Base-by-base conservation (phyloP, 495 filamentous ascomycete genomes). In the Rhypophila decipiens region DNA sequence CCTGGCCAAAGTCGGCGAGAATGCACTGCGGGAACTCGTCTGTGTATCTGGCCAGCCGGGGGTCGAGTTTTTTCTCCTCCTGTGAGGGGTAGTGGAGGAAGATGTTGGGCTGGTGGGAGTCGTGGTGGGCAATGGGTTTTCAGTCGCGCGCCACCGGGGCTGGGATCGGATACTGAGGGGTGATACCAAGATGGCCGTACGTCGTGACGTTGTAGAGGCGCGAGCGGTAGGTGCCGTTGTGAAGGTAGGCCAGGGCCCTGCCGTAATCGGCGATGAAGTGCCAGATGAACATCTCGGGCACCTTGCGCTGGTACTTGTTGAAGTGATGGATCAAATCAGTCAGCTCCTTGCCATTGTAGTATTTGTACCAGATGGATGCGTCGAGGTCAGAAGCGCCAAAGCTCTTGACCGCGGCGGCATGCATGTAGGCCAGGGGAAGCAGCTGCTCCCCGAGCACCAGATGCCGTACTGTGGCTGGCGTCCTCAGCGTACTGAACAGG, bases 211-310 rank as follows among this genome's bases (percentile, higher is more conserved):
- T 17, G 2, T 9, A 11, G 4, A 11, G 20, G 7, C 21, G 2
- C 27, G 27, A 31, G 7, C 27, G 27, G 13, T 31, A 31, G 5
- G 9, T 17, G 0, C 55, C 55, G 0, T 48, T 52, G 21, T 60
- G 55, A 0, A 58, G 12, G 10, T 17, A 55, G 4, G 38, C 27
- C 11, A 34, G 31, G 0, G 51, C 51, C 7, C 51, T 47, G 2
- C 41, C 46, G 0, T 55, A 3, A 35, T 55, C 40, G 12, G 51
- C 42, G 17, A 58, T 39, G 5, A 50, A 18, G 36, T 60, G 55
- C 57, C 57, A 58, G 20, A 60, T 55, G 34, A 58, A 31, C 4
- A 17, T 5, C 33, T 58, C 55, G 1, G 57, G 57, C 1, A 60
- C 15, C n/a, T 2, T 12, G 13, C 2, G 2, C 0, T 19, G 0